These are phyloP conservation scores for Bacidia gigantensis DNA, from an alignment of 495 filamentous ascomycete genomes.

Conservation along the genomic window DNA sequence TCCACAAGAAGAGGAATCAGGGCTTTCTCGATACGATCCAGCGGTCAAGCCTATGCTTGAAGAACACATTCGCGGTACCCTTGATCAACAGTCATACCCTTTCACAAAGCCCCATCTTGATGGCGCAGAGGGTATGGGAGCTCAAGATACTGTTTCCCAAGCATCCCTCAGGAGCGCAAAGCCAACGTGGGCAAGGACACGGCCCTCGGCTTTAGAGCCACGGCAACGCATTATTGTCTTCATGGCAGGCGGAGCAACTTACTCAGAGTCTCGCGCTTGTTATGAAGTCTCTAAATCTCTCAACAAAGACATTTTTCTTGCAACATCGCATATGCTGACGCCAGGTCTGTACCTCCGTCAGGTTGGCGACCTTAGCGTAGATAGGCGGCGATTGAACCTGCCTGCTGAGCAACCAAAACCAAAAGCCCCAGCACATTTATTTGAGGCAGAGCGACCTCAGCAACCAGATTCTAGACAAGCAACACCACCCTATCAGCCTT, in stretches of 20 bases:
- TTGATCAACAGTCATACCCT: slow-evolving; percentile 54
- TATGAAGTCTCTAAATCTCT: slow-evolving; percentile 66
- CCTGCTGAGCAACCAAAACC: slow-evolving; percentile 69
- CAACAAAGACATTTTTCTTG: slow-evolving; percentile 73
- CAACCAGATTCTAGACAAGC: slow-evolving; percentile 18
- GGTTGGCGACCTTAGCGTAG: slow-evolving; percentile 60
- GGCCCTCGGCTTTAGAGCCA: slow-evolving; percentile 60
- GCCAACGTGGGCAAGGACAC: slow-evolving; percentile 84
- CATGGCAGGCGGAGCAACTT: slow-evolving; percentile 91
- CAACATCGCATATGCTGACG: slow-evolving; percentile 81
- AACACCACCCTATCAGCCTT: slow-evolving; percentile 29
- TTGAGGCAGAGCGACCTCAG: slow-evolving; percentile 53
- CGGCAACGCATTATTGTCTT: slow-evolving; percentile 88
- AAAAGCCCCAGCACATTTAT: slow-evolving; percentile 71
- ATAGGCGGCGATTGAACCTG: slow-evolving; percentile 60
- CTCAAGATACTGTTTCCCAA: slow-evolving; percentile 44
- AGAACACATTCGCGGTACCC: slow-evolving; percentile 44
- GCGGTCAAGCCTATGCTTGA: slow-evolving; percentile 54
- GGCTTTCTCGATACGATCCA: slow-evolving; percentile 36
- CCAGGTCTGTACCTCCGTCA: slow-evolving; percentile 71
- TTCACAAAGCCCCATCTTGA: slow-evolving; percentile 66
- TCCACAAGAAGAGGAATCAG: slow-evolving; percentile 36
- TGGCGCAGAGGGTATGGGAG: slow-evolving; percentile 38
- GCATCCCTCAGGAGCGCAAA: slow-evolving; percentile 77
- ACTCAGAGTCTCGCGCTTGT: slow-evolving; percentile 74